These are phyloP conservation scores for Mycena vitilis DNA, from an alignment of 768 basidiomycete species.

Conservation along the genomic window DNA sequence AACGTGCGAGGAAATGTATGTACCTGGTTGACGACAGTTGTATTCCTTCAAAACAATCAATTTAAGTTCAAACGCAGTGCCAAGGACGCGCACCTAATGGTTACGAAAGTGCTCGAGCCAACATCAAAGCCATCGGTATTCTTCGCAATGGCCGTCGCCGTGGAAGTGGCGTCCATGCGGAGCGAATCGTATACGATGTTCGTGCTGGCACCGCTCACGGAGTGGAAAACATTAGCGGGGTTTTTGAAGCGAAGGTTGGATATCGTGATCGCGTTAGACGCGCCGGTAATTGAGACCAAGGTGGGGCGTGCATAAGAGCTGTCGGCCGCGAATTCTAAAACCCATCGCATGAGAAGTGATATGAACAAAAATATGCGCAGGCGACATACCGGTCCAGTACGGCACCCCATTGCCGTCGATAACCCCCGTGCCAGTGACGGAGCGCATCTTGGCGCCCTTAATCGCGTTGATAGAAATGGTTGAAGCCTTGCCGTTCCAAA, in stretches of 20 bases:
- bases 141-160: constrained; percentile 41
- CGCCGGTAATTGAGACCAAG: constrained; percentile 42
- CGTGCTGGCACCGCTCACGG: constrained; percentile 42
- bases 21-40: constrained; percentile 42
- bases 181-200: constrained; percentile 42
- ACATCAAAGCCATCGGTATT: constrained; percentile 49
- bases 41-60: constrained; percentile 25
- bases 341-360: background rate
- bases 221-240: constrained; percentile 46
- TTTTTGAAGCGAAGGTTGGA: constrained; percentile 46
- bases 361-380: background rate
- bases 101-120: constrained; percentile 43
- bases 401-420: constrained; percentile 47
- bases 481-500: constrained; percentile 44
- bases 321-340: constrained; percentile 42
- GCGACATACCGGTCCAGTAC: constrained; percentile 42
- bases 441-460: constrained; percentile 41
- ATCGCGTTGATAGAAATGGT: constrained; percentile 41
- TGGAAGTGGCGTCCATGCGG: constrained; percentile 42
- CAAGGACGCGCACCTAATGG: constrained; percentile 31
- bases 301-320: constrained; percentile 45
- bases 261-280: constrained; percentile 42
- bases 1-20: background rate
- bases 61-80: too few relatives aligned
- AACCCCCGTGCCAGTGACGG: constrained; percentile 44